These are phyloP conservation scores for Penicillium sp. DNA, from an alignment of 2,329 filamentous ascomycete species.

Conservation along the genomic window DNA sequence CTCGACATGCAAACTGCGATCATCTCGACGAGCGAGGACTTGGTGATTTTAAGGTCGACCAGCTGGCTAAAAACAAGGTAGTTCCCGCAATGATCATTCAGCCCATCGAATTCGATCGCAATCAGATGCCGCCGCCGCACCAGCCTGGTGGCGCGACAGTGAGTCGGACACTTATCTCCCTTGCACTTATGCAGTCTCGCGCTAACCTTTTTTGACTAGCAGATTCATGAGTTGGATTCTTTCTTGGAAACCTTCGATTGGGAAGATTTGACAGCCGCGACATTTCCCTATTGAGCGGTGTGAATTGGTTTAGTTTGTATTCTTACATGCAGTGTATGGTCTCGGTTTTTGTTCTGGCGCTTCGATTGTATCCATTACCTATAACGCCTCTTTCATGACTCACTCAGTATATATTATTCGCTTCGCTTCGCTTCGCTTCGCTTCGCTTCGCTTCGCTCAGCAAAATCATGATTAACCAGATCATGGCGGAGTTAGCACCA, in stretches of 20 bases:
- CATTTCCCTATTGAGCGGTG: constrained; percentile 18
- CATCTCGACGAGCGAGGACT: constrained; percentile 31
- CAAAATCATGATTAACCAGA: no score
- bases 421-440: no score
- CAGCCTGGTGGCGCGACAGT: constrained; percentile 27
- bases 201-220: constrained; percentile 18
- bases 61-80: constrained; percentile 24
- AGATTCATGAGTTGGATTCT: constrained; percentile 31
- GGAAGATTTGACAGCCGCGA: constrained; percentile 33
- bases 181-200: not conserved
- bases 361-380: not conserved
- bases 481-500: no score
- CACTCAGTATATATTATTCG: no score
- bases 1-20: constrained; percentile 32
- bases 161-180: constrained; percentile 8
- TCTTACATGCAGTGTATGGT: not conserved
- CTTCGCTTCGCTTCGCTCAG: no score
- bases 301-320: not conserved
- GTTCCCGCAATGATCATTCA: constrained; percentile 21
- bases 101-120: constrained; percentile 21
- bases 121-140: constrained; percentile 20
- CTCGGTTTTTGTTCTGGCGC: not conserved
- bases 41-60: constrained; percentile 33
- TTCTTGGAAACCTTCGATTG: constrained; percentile 37
- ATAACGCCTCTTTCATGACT: not conserved